A percentile compares a stretch with the other conserved stretches of the same genome.
Conservation (phyloP, 495 filamentous ascomycete genomes). For the Lasiosphaeris hirsuta region DNA sequence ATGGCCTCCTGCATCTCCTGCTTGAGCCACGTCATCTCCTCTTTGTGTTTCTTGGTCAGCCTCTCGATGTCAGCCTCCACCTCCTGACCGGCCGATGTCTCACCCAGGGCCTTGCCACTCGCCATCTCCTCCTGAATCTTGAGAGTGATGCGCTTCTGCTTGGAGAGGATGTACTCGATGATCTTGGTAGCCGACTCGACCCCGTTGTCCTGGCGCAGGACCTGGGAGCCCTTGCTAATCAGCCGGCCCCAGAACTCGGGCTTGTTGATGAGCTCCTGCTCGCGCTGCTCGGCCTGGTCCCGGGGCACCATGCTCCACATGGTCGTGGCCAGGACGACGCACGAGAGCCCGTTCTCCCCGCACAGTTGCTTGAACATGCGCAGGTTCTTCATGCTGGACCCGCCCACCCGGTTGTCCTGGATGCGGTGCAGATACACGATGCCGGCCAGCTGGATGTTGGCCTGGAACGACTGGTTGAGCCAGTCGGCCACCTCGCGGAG, state of each 20-base stretch:
- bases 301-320: constrained; percentile 36
- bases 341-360: constrained; percentile 33
- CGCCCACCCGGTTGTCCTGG: constrained; percentile 34
- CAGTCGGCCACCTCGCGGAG: constrained; percentile 31
- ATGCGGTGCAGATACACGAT: constrained; percentile 50
- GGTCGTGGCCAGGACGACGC: constrained; percentile 43
- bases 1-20: not conserved
- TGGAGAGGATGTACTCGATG: not conserved
- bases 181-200: constrained; percentile 2
- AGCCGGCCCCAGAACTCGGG: constrained; percentile 17
- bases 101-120: constrained; percentile 7
- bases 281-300: constrained; percentile 5
- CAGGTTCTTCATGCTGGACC: constrained; percentile 38
- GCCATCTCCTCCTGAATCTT: constrained; percentile 16
- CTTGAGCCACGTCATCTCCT: constrained; percentile 4
- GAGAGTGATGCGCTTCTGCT: constrained; percentile 4
- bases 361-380: constrained; percentile 43
- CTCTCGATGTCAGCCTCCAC: constrained; percentile 10
- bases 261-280: constrained; percentile 11
- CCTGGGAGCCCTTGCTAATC: constrained; percentile 4
- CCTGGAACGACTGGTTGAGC: constrained; percentile 15
- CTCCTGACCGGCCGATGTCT: constrained; percentile 13
- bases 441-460: constrained; percentile 18
- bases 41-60: constrained; percentile 4
- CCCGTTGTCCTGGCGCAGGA: constrained; percentile 5